These are phyloP conservation scores for Wickerhamomyces pijperi DNA, from an alignment of 805 yeast genomes.

Conservation along the genomic window DNA sequence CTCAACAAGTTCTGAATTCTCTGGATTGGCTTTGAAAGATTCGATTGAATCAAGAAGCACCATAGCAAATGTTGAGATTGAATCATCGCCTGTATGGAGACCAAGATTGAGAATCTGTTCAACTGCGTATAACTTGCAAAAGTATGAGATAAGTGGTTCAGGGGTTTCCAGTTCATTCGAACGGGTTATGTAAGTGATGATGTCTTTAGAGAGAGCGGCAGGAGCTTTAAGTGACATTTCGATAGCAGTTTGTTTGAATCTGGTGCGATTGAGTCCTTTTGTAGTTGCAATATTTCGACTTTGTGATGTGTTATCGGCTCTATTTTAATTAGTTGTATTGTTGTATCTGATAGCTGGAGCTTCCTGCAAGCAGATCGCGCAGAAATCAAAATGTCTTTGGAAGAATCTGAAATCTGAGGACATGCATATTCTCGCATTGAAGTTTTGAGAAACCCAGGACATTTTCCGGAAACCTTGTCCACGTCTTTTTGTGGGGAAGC, in stretches of 20 bases:
- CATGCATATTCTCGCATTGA: no score
- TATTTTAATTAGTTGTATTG: no score
- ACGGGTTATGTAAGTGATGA: constrained; percentile 34
- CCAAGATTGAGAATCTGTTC: constrained; percentile 55
- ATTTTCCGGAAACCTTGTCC: no score
- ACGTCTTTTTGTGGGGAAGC: no score
- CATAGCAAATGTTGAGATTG: constrained; percentile 49
- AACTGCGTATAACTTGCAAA: constrained; percentile 52
- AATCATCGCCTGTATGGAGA: constrained; percentile 45
- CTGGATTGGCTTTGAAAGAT: constrained; percentile 28
- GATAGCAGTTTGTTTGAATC: not conserved
- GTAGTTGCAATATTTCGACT: no score
- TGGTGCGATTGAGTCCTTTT: no score
- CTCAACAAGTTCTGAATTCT: constrained; percentile 26
- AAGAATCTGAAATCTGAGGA: no score
- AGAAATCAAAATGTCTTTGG: no score
- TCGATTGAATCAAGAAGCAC: constrained; percentile 65
- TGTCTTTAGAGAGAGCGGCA: constrained; percentile 17
- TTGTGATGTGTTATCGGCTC: no score
- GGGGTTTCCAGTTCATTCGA: constrained; percentile 43
- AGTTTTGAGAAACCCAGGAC: no score
- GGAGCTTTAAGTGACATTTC: constrained; percentile 4
- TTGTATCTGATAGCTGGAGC: no score
- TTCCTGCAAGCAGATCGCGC: no score
- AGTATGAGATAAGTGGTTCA: constrained; percentile 65